Evolutionary conservation across 2,329 filamentous ascomycete species (phyloP), one percentile per base, ranked within the genome.

Genomic region (Boeremia exigua): DNA sequence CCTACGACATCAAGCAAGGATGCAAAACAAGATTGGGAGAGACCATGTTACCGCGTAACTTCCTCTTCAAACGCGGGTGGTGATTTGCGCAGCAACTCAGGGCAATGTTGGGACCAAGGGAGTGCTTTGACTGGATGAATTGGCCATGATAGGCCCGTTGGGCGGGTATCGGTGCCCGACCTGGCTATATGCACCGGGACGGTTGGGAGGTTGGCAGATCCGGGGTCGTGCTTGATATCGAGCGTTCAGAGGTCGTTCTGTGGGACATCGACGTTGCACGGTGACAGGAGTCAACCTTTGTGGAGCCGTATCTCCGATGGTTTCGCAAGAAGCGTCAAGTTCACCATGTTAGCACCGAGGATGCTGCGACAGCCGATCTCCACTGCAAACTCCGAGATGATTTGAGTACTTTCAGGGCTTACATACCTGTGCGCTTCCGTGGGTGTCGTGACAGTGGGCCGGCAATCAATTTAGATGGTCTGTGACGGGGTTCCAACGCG

Each of bases 401-500:
- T 51, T 56, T 50, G 47, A 42, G 34, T 43, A 43, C 42, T 9
- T 47, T 44, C 53, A 51, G 37, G 47, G 47, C 43, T 23, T 12
- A 17, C 38, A 38, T 47, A 51, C 43, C 53, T 56, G 53, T 54
- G 54, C 39, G 42, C 40, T 54, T 53, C 48, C 46, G 46, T 48
- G 59, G 56, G 48, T 49, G 51, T 63, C 38, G 54, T 60, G 53
- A 57, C 51, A 59, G 65, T 66, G 65, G 68, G 63, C 56, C 65
- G 44, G 61, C 56, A 72, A 70, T 73, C 61, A 72, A 69, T 61
- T 66, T 60, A 60, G 61, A 67, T 66, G 66, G 64, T 57, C 48
- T 58, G 50, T 59, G 58, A 66, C 61, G 54, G 59, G 59, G 61
- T 43, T 37, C 44, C 46, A 57, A 60, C 48, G 60, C 67, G 66